A percentile compares a stretch with the other conserved stretches of the same genome.
These are phyloP conservation scores for Dillenia suffruticosa DNA, from an alignment of 164 flowering plant species.

Conservation along the genomic window DNA sequence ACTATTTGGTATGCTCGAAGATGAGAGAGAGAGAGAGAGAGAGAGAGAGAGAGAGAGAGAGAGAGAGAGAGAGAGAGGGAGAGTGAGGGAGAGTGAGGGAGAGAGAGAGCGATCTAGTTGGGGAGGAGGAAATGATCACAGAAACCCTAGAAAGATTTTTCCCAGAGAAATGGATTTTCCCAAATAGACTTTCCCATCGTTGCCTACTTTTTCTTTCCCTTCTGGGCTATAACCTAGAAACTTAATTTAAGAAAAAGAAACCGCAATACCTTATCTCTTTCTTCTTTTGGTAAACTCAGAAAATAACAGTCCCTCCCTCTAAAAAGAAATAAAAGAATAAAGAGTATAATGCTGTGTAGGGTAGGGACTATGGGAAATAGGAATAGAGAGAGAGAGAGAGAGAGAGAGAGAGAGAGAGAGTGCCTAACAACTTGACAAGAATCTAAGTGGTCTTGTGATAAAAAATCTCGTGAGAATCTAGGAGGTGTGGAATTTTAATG, in stretches of 20 bases:
- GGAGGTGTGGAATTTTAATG: too few relatives aligned
- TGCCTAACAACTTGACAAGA: too few relatives aligned
- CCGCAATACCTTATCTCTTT: constrained; percentile 24
- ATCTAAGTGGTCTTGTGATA: too few relatives aligned
- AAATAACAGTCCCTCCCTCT: constrained; percentile 8
- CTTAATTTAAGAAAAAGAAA: background rate
- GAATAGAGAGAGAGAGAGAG: too few relatives aligned
- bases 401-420: too few relatives aligned
- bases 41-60: background rate
- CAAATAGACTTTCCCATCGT: background rate
- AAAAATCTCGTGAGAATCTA: too few relatives aligned
- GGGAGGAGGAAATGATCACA: background rate
- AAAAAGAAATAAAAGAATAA: constrained; percentile 10
- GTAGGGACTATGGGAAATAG: background rate
- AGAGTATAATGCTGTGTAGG: constrained; percentile 1
- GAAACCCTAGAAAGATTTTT: constrained; percentile 5
- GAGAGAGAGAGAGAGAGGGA: too few relatives aligned
- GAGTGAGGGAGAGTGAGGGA: background rate
- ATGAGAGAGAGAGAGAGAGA: background rate
- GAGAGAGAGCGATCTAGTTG: background rate
- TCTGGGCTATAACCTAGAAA: background rate
- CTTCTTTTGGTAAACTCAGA: constrained; percentile 30
- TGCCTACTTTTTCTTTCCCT: background rate
- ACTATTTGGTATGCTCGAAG: background rate
- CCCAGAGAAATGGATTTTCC: background rate